Conservation (phyloP, 805 yeast species). For the Hanseniaspora hatyaiensis region DNA sequence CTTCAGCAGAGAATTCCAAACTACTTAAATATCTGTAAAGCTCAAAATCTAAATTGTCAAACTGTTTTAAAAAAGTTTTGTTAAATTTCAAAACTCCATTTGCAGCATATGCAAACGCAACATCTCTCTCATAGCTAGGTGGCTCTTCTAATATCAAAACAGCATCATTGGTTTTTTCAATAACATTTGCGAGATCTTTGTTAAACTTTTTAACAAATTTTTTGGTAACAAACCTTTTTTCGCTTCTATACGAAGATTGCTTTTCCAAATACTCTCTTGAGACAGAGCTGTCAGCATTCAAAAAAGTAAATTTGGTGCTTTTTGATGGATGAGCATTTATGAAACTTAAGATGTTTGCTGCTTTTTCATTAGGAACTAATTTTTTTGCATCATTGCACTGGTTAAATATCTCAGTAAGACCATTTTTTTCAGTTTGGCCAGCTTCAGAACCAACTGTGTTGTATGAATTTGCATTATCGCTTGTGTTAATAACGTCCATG, state of each 20-base stretch:
- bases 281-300: background rate
- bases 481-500: background rate
- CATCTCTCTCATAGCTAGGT: conserved; percentile 18
- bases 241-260: background rate
- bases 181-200: background rate
- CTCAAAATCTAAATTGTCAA: conserved; percentile 27
- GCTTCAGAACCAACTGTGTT: background rate
- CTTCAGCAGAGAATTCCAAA: conserved; percentile 19
- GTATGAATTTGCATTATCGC: background rate
- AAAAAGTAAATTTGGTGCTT: background rate
- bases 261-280: background rate
- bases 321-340: background rate
- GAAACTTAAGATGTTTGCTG: background rate
- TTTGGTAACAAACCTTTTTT: conserved; percentile 12
- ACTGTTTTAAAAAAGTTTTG: conserved; percentile 23
- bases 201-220: conserved; percentile 9
- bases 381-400: background rate
- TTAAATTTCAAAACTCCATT: conserved; percentile 28
- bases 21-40: conserved; percentile 26
- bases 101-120: conserved; percentile 25
- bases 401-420: background rate
- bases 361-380: background rate
- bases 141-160: conserved; percentile 17
- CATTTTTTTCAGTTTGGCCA: background rate
- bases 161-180: conserved; percentile 18